phyloP scores from a whole-genome alignment of 148 eudicot species.

The Rhododendron kiyosumense region DNA sequence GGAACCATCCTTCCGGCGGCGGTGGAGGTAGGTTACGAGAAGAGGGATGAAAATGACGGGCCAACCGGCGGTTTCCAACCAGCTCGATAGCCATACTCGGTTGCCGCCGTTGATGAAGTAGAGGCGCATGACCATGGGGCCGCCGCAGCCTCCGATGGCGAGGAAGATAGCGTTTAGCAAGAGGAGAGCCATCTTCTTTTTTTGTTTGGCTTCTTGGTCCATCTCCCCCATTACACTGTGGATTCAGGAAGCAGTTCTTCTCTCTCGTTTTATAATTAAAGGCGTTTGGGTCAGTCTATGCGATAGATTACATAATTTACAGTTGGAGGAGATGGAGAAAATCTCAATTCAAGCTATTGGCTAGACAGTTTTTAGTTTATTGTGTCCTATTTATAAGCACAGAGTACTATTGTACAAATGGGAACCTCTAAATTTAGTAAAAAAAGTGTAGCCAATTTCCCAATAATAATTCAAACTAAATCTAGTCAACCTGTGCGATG shows the following conservation, averaged over 20 bases:
- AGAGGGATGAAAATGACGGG: constrained; percentile 44
- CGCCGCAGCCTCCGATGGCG: constrained; percentile 33
- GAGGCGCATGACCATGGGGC: constrained; percentile 46
- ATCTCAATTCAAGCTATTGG: background rate
- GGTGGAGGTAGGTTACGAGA: constrained; percentile 22
- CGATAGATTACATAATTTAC: too few relatives aligned
- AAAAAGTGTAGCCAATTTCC: background rate
- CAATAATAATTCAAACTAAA: too few relatives aligned
- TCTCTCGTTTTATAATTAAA: too few relatives aligned
- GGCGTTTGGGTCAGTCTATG: background rate
- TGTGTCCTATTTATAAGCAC: background rate
- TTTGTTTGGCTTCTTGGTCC: background rate
- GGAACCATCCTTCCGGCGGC: constrained; percentile 7
- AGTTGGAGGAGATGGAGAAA: background rate
- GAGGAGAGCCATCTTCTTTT: constrained; percentile 25
- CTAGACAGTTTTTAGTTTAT: background rate
- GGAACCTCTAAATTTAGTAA: background rate
- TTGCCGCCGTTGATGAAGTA: constrained; percentile 60
- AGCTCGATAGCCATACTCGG: constrained; percentile 49
- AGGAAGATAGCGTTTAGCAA: constrained; percentile 34
- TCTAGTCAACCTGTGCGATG: too few relatives aligned
- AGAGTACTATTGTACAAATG: background rate
- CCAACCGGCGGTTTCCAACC: constrained; percentile 53
- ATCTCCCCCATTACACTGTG: background rate
- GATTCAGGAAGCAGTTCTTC: too few relatives aligned